phyloP scores from a whole-genome alignment of 768 basidiomycete species.

The Crepidotus variabilis region DNA sequence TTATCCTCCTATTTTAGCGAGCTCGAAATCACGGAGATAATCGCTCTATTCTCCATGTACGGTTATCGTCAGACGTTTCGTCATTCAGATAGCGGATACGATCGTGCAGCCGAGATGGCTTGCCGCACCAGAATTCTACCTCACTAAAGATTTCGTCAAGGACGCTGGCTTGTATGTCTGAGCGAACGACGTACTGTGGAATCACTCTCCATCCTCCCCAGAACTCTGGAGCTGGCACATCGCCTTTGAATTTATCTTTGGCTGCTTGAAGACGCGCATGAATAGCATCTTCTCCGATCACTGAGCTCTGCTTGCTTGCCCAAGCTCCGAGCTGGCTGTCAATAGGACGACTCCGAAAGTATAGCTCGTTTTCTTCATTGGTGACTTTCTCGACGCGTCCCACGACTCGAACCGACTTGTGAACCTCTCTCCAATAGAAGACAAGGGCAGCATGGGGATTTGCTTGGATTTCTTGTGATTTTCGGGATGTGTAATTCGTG shows the following conservation, averaged over 20 bases:
- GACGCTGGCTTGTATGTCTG: constrained; percentile 8
- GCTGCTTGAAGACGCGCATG: constrained; percentile 54
- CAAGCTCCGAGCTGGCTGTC: constrained; percentile 89
- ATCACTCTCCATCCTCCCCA: constrained; percentile 98
- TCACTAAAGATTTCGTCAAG: constrained; percentile 51
- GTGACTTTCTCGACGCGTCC: constrained; percentile 81
- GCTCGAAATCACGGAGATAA: constrained; percentile 55
- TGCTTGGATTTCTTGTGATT: constrained; percentile 72
- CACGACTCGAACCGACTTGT: constrained; percentile 76
- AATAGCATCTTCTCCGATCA: constrained; percentile 73
- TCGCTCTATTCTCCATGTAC: constrained; percentile 75
- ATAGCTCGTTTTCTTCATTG: constrained; percentile 71
- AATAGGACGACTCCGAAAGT: constrained; percentile 78
- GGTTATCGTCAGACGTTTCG: constrained; percentile 41
- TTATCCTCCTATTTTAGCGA: too few species aligned
- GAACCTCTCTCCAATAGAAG: constrained; percentile 90
- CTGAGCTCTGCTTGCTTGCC: constrained; percentile 86
- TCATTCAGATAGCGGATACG: constrained; percentile 71
- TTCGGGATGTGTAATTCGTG: constrained; percentile 95
- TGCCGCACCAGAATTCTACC: constrained; percentile 96
- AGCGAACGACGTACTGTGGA: constrained; percentile 61
- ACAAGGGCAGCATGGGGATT: constrained; percentile 82
- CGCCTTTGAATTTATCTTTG: constrained; percentile 52
- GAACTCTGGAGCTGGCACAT: constrained; percentile 79
- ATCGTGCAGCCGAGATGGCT: constrained; percentile 92